Evolutionary conservation across 192 early-diverging fungal species (phyloP), one percentile per base, ranked within the genome.

Genomic region (Coemansia sp.): DNA sequence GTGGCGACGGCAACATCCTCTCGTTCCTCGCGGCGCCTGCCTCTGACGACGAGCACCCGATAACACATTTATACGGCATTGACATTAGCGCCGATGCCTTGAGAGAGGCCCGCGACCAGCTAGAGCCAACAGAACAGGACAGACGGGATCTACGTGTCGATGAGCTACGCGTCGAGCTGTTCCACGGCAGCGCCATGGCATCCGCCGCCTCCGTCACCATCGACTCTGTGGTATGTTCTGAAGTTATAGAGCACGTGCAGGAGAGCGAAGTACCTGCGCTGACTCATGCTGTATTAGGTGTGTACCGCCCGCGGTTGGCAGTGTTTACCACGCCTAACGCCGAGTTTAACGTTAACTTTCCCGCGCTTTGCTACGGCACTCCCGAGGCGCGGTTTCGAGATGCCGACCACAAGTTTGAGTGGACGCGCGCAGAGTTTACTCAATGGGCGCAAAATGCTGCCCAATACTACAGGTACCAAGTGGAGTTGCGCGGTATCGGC

Each of bases 341-440:
- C 23, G 96, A 98, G 73, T 98, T 94, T 77, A 98, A 98, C 69
- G 81, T 91, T 37, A 78, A 93, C 68, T 98, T 96, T 68, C 89
- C 91, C 0, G 68, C 88, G 6, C 87, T 96, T 60, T 78, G 79
- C 29, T 93, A 93, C 73, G 92, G 91, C 38, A 90, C 88, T 10
- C 77, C 80, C 1, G 73, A 88, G 0, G 72, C 87, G 5, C 70
- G 51, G 14, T 87, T 94, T 53, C 85, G 96, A 36, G 87, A 96
- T 70, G 85, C 84, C 39, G 96, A 98, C 77, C 96, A 98, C 79
- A 89, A 89, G 58, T 98, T 96, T 77, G 96, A 98, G 82, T 98
- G 96, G 96, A 95, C 94, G n/a, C 85, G 94, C 10, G 70, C 68
- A 21, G 88, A 95, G 72, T 98, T 98, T 76, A 63, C 90, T 64